Evolutionary conservation across 179 eudicot genomes (phyloP).

Genomic region (Vitellaria paradoxa): DNA sequence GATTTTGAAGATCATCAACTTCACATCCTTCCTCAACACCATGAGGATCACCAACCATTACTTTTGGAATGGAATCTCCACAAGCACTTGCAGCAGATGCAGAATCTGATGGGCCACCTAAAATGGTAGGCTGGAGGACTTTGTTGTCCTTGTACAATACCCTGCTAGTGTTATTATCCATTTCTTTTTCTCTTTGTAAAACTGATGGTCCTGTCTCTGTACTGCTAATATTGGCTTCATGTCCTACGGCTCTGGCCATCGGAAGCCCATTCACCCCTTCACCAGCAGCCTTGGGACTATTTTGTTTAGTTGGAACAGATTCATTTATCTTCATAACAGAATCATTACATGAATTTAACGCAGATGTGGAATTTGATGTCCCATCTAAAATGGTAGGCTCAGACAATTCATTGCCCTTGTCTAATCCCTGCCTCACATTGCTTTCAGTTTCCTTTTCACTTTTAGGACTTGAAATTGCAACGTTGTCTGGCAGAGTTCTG

Average conservation of each 20-base stretch:
- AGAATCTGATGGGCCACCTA: constrained; percentile 16
- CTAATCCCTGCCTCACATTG: constrained; percentile 20
- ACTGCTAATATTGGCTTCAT: background rate
- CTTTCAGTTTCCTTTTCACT: constrained; percentile 12
- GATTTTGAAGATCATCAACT: constrained; percentile 14
- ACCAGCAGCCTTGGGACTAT: constrained; percentile 14
- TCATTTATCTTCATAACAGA: constrained; percentile 13
- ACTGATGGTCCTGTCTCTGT: constrained; percentile 7
- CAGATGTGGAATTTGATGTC: constrained; percentile 18
- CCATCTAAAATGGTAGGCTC: constrained; percentile 20
- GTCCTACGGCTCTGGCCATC: constrained; percentile 7
- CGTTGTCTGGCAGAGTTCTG: constrained; percentile 19
- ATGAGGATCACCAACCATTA: constrained; percentile 22
- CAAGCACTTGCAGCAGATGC: constrained; percentile 18
- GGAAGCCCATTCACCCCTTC: constrained; percentile 11
- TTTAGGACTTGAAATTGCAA: background rate
- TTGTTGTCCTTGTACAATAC: constrained; percentile 5
- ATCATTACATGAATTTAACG: constrained; percentile 5
- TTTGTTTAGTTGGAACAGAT: constrained; percentile 9
- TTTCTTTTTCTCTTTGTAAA: background rate
- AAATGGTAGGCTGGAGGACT: constrained; percentile 10
- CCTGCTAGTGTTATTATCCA: background rate
- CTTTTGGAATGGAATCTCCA: constrained; percentile 18
- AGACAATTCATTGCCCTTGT: constrained; percentile 19
- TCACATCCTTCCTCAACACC: constrained; percentile 17